Conservation (phyloP, 768 basidiomycete species). For the Hydnomerulius pinastri region DNA sequence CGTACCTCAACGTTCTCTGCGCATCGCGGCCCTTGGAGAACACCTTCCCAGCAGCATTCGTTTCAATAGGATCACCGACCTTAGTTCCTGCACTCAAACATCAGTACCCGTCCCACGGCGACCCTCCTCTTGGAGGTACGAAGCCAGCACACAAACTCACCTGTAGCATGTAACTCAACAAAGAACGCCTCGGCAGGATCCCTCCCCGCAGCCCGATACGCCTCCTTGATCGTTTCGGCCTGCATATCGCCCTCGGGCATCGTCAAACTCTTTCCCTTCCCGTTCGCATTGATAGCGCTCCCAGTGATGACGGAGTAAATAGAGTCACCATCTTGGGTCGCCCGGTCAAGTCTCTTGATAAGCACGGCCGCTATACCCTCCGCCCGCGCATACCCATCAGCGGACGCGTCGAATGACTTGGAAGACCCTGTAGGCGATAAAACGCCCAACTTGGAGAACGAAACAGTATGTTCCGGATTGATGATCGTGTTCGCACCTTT, state of each 20-base stretch:
- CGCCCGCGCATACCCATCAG: conserved; percentile 33
- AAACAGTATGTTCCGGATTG: conserved; percentile 28
- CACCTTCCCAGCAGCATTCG: conserved; percentile 46
- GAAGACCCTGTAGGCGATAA: conserved; percentile 38
- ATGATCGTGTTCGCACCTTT: conserved; percentile 30
- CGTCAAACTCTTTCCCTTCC: conserved; percentile 36
- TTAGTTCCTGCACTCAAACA: conserved; percentile 31
- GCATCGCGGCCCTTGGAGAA: conserved; percentile 27
- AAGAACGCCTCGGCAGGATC: conserved; percentile 45
- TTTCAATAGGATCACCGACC: conserved; percentile 51
- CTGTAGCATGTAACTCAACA: conserved; percentile 54
- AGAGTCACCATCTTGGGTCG: conserved; percentile 30
- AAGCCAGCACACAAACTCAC: conserved; percentile 6
- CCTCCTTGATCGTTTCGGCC: conserved; percentile 33
- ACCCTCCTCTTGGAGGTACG: background rate
- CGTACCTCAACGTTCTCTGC: conserved; percentile 20
- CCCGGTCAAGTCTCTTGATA: conserved; percentile 36
- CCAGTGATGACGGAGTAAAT: conserved; percentile 34
- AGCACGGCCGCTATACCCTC: conserved; percentile 35
- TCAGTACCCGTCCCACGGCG: conserved; percentile 1
- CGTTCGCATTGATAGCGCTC: conserved; percentile 35
- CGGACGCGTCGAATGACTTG: conserved; percentile 34
- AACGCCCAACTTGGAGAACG: conserved; percentile 31
- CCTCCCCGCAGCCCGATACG: conserved; percentile 29
- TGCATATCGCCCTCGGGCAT: conserved; percentile 38